Percentiles rank a stretch among this genome's conserved stretches.
Conservation (phyloP, 2,329 filamentous ascomycete species). For the Byssochlamys sp. region DNA sequence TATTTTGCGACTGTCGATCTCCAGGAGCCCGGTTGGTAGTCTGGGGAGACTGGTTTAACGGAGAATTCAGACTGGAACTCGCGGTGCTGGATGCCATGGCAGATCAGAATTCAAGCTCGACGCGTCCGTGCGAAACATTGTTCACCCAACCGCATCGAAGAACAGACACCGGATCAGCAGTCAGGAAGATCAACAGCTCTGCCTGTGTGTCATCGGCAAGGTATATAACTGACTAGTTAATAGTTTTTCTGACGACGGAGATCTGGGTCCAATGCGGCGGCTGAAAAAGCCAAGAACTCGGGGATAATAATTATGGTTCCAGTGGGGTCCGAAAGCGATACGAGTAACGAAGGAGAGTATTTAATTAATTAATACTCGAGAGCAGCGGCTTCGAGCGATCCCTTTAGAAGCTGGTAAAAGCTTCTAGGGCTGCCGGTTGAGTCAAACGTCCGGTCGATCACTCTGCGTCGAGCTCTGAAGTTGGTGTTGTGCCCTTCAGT, state of each 20-base stretch:
- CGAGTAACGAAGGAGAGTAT: background rate
- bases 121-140: background rate
- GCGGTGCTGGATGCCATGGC: background rate
- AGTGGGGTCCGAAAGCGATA: background rate
- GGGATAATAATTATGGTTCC: background rate
- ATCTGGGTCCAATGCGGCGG: background rate
- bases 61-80: background rate
- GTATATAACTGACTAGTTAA: background rate
- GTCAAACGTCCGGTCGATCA: background rate
- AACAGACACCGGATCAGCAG: background rate
- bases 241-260: background rate
- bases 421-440: background rate
- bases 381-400: background rate
- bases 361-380: too few species aligned
- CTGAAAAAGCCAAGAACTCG: background rate
- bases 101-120: background rate
- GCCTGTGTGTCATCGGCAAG: background rate
- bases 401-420: background rate
- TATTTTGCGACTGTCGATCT: conserved; percentile 1
- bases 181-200: background rate
- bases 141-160: background rate
- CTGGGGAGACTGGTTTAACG: background rate
- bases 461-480: background rate
- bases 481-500: too few species aligned
- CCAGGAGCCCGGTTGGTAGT: background rate